Percentiles rank a stretch among this genome's conserved stretches.
These are phyloP conservation scores for Melanomma pulvis-pyrius DNA, from an alignment of 495 filamentous ascomycete genomes.

Conservation along the genomic window DNA sequence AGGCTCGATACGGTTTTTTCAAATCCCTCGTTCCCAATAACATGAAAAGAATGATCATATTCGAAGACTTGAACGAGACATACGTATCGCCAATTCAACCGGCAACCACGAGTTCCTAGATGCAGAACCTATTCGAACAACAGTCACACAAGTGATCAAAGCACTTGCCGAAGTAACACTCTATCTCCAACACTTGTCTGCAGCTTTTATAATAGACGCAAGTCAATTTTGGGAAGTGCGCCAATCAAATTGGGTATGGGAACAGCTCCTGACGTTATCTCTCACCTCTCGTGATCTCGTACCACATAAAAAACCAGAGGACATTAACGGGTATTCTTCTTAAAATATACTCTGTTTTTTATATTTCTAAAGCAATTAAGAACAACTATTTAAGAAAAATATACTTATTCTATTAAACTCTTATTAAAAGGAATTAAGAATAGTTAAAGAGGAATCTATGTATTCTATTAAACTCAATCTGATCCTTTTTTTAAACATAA, in stretches of 20 bases:
- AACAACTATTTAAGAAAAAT: too few species aligned
- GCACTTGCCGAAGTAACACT: constrained; percentile 7
- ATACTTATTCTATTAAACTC: too few species aligned
- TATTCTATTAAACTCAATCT: too few species aligned
- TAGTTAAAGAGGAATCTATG: too few species aligned
- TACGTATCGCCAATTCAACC: not conserved
- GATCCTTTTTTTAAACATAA: too few species aligned
- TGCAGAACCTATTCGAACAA: constrained; percentile 9
- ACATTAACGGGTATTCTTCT: not conserved
- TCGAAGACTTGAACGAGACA: constrained; percentile 14
- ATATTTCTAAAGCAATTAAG: too few species aligned
- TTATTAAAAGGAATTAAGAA: too few species aligned
- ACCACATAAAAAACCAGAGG: not conserved
- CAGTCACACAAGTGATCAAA: not conserved
- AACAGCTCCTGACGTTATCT: not conserved
- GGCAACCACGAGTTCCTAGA: not conserved
- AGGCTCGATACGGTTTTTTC: not conserved
- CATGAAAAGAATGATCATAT: constrained; percentile 7
- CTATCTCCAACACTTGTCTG: constrained; percentile 10
- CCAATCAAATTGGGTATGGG: constrained; percentile 11
- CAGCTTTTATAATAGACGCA: constrained; percentile 9
- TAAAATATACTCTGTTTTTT: too few species aligned
- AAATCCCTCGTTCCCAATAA: not conserved
- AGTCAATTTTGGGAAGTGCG: constrained; percentile 2
- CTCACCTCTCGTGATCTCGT: constrained; percentile 5